Conservation (phyloP, 306 rosid genomes). For the Ceratonia siliqua region DNA sequence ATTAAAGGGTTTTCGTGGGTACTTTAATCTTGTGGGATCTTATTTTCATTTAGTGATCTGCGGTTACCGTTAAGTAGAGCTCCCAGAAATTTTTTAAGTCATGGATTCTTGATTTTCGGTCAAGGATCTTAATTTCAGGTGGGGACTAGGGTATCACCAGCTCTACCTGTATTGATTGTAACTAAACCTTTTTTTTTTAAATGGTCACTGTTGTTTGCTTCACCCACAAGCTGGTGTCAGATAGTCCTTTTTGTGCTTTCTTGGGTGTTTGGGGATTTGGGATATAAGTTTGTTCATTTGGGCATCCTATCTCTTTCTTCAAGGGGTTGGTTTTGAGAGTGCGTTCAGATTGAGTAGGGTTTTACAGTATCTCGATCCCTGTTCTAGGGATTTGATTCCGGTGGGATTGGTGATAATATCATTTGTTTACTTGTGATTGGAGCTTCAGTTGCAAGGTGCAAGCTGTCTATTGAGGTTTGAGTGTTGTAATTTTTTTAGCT, state of each 20-base stretch:
- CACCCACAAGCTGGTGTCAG: conserved; percentile 44
- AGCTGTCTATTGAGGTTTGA: conserved; percentile 16
- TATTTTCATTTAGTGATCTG: neutral
- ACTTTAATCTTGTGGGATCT: neutral
- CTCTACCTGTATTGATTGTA: conserved; percentile 34
- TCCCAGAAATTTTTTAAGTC: neutral
- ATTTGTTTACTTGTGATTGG: conserved; percentile 27
- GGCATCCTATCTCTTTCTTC: neutral
- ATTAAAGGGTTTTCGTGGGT: conserved; percentile 8
- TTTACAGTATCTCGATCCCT: conserved; percentile 26
- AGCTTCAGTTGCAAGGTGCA: conserved; percentile 44
- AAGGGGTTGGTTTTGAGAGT: conserved; percentile 18
- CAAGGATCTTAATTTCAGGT: conserved; percentile 37
- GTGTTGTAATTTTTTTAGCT: conserved; percentile 20
- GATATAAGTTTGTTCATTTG: conserved; percentile 38
- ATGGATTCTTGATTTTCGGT: conserved; percentile 26
- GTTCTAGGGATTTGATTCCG: conserved; percentile 44
- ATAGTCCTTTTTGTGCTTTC: conserved; percentile 32
- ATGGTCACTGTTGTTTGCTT: conserved; percentile 42
- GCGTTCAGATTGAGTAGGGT: conserved; percentile 32
- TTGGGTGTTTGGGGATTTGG: conserved; percentile 36
- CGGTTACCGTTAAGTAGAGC: neutral
- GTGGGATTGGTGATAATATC: conserved; percentile 36
- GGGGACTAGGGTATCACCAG: conserved; percentile 41
- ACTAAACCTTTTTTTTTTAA: conserved; percentile 30